A percentile compares a stretch with the other conserved stretches of the same genome.
Evolutionary conservation across 495 filamentous ascomycete genomes (phyloP).

Genomic region (Patellaria atrata): DNA sequence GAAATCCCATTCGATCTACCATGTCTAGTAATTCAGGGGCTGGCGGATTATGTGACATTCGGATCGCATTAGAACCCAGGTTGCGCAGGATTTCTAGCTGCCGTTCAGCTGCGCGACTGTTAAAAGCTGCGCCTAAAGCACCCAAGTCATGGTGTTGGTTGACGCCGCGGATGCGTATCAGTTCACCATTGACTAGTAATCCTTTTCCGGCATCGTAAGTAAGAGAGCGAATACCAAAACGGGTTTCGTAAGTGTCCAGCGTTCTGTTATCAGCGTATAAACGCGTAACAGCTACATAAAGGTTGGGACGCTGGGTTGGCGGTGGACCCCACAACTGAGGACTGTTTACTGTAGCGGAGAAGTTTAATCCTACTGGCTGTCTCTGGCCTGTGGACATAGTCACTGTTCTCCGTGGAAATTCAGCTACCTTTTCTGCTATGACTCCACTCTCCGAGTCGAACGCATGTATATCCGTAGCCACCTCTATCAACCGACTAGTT

Average conservation of each 20-base stretch:
- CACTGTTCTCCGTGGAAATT: conserved; percentile 5
- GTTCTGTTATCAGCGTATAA: conserved; percentile 16
- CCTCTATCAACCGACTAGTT: conserved; percentile 7
- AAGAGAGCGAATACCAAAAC: conserved; percentile 33
- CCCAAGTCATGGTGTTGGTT: conserved; percentile 37
- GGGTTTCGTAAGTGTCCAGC: conserved; percentile 35
- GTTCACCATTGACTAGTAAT: conserved; percentile 29
- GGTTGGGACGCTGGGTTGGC: conserved; percentile 30
- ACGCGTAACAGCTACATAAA: conserved; percentile 33
- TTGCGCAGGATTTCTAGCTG: conserved; percentile 33
- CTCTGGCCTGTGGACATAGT: conserved; percentile 23
- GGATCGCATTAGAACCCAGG: conserved; percentile 35
- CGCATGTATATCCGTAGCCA: conserved; percentile 5
- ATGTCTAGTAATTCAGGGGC: conserved; percentile 10
- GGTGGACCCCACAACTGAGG: conserved; percentile 36
- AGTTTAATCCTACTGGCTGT: conserved; percentile 24
- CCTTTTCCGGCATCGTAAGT: conserved; percentile 28
- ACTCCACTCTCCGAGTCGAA: conserved; percentile 3
- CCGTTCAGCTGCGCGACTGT: conserved; percentile 30
- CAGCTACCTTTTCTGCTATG: conserved; percentile 3
- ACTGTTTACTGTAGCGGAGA: conserved; percentile 23
- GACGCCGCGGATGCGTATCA: conserved; percentile 28
- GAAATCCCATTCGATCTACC: conserved; percentile 4
- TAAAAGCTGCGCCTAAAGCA: conserved; percentile 33
- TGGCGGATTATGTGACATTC: conserved; percentile 30